Base-by-base conservation (phyloP, 2,329 filamentous ascomycete genomes). In the Aspergillus ochraceoroseus region DNA sequence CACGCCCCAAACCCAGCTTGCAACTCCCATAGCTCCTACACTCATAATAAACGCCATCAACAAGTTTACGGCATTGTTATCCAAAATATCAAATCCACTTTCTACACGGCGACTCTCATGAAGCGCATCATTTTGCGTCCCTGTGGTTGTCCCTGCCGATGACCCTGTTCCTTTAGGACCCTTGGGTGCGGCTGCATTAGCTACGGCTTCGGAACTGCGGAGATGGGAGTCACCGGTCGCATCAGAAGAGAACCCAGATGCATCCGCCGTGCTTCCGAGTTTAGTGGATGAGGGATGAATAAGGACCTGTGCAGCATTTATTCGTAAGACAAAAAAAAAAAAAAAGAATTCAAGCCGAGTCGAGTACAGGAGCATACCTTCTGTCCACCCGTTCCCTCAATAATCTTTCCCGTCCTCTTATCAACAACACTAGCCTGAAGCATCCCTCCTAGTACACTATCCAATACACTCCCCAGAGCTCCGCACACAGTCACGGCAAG, bases 61-160 rank as follows among this genome's bases (percentile, higher is more conserved):
- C 43, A 95, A 79, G 63, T 98, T 98, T 54, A 98, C 88, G 39
- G 86, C 85, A 63, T 98, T 98, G 64, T 98, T 98, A 64, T 94
- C 88, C 42, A 98, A 70, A 46, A 94, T 62, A 60, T 95, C 77
- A 68, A 72, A 35, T 60, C 80, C 87, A 52, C 72, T 83, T 65
- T 85, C 79, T 5, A 82, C 65, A 4, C 80, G 68, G 12, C 83
- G 71, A 36, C 80, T 82, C 45, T 82, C 76, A 54, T 72, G 73
- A 41, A 73, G 46, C 3, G 43, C 36, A 6, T 59, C 52, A 22
- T 46, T 46, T 4, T 31, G n/a, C n/a, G n/a, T 38, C 14, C 43
- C 51, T 6, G 45, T 25, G 27, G 49, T 43, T 11, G 36, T 30
- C 18, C 47, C 51, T 7, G 38, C 39, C 7, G 52, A 47, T 2